Evolutionary conservation across 2,329 filamentous ascomycete genomes (phyloP).

Genomic region (Exophiala dermatitidis): DNA sequence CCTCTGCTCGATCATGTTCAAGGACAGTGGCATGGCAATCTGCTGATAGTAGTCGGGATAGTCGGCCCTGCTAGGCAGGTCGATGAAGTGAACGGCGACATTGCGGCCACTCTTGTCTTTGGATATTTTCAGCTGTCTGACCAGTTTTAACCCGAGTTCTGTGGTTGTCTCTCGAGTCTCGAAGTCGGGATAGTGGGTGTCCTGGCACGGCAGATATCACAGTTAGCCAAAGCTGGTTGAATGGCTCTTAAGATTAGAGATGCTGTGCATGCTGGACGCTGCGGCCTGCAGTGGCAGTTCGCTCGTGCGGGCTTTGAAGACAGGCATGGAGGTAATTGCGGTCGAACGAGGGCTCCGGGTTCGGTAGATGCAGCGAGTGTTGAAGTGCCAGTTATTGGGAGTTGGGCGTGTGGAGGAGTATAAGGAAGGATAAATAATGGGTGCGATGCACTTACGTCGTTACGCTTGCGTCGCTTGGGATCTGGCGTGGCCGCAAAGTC

Average conservation of each 20-base stretch:
- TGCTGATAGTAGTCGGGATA: slow-evolving; percentile 66
- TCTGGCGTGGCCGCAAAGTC: slow-evolving; percentile 43
- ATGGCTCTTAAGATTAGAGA: neutral
- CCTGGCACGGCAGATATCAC: slow-evolving; percentile 20
- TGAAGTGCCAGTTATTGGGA: neutral
- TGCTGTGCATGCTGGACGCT: slow-evolving; percentile 1
- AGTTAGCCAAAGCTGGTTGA: neutral
- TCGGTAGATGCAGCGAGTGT: slow-evolving; percentile 3
- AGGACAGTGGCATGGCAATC: slow-evolving; percentile 69
- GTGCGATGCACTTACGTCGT: slow-evolving; percentile 24
- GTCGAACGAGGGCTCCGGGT: slow-evolving; percentile 2
- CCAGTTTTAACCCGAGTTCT: slow-evolving; percentile 62
- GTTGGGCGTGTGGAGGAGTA: slow-evolving; percentile 11
- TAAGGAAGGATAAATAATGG: slow-evolving; percentile 7
- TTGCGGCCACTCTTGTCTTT: slow-evolving; percentile 74
- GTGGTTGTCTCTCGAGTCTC: slow-evolving; percentile 64
- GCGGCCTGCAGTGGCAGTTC: neutral
- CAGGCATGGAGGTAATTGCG: slow-evolving; percentile 1
- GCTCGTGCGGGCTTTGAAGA: slow-evolving; percentile 4
- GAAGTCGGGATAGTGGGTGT: slow-evolving; percentile 26
- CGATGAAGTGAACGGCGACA: slow-evolving; percentile 68
- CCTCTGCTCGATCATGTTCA: slow-evolving; percentile 69
- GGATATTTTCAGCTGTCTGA: slow-evolving; percentile 67
- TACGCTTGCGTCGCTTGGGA: slow-evolving; percentile 42
- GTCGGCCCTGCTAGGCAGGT: slow-evolving; percentile 52